Conservation (phyloP, 176 grass and related monocot genomes). For the Avena insularis region DNA sequence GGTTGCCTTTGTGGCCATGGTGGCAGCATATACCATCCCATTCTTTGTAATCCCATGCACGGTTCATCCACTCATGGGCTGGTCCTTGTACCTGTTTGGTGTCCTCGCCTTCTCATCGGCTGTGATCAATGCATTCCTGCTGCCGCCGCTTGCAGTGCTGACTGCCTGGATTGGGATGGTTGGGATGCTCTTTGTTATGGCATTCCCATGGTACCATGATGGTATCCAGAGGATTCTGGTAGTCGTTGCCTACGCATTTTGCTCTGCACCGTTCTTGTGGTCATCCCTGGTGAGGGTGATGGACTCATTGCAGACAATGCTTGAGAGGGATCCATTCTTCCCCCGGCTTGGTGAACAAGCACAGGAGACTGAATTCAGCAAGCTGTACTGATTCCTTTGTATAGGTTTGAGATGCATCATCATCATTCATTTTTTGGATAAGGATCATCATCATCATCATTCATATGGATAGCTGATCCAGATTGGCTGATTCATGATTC, state of each 20-base stretch:
- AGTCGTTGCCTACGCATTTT: slow-evolving; percentile 69
- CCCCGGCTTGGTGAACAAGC: slow-evolving; percentile 69
- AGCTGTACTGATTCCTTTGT: slow-evolving; percentile 72
- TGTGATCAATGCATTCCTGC: slow-evolving; percentile 75
- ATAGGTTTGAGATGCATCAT: slow-evolving; percentile 41
- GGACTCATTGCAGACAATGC: slow-evolving; percentile 65
- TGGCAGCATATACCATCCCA: slow-evolving; percentile 71
- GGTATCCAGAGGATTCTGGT: slow-evolving; percentile 71
- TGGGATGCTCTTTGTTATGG: slow-evolving; percentile 74
- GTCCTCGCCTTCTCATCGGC: slow-evolving; percentile 56
- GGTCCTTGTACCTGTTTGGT: slow-evolving; percentile 88
- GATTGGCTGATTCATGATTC: slow-evolving; percentile 46
- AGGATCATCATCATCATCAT: neutral
- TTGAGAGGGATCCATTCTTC: slow-evolving; percentile 86
- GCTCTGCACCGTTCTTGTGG: slow-evolving; percentile 74
- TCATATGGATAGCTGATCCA: slow-evolving; percentile 29
- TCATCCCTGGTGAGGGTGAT: slow-evolving; percentile 58
- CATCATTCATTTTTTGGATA: neutral
- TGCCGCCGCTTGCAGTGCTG: slow-evolving; percentile 69
- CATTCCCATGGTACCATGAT: slow-evolving; percentile 90
- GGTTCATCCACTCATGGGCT: slow-evolving; percentile 84
- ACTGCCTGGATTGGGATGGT: slow-evolving; percentile 63
- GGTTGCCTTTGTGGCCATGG: slow-evolving; percentile 51
- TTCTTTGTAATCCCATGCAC: slow-evolving; percentile 94
- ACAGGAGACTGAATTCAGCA: slow-evolving; percentile 80